Base-by-base conservation (phyloP, 768 basidiomycete genomes). In the Agaricus blazei region DNA sequence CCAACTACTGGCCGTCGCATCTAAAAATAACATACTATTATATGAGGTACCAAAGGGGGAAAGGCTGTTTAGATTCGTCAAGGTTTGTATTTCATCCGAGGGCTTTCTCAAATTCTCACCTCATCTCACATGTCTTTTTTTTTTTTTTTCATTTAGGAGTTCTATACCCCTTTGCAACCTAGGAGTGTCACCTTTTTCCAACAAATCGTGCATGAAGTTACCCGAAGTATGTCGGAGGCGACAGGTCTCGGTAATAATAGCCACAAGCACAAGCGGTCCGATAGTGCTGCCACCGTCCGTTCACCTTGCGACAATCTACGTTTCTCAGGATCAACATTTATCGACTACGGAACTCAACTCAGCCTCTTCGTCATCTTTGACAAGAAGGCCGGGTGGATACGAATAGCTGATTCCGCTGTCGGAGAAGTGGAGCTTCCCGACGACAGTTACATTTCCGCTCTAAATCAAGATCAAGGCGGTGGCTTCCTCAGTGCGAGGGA, bases 11-110 rank as follows among this genome's bases (percentile, higher is more conserved):
- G 91, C 90, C 1, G 80, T 93, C 23, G 87, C 83, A 5, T 88
- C 88, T 1, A 91, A 89, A 65, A 76, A 69, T 42, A 84, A 78
- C 55, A 87, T 93, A 45, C 69, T 89, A 14, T 62, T 93, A 12
- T 93, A 90, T 59, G 88, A 93, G 68, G 85, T 90, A 1, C 89
- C 88, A 0, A 85, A 81, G 65, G 88, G 88, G 19, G 88, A 93
- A 68, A 76, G 91, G 19, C 88, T 88, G 0, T 93, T 92, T 64
- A 80, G 83, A 59, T 90, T 89, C 63, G 79, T 90, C 44, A 93
- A 90, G 82, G 90, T 85, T 27, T 43, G 70, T 58, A 31, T 23
- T 15, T 47, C 31, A 34, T 36, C 14, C 49, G 42, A 7, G 6
- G 28, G 43, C 51, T 3, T 12, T 34, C 37, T 31, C 26, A 11